A percentile compares a stretch with the other conserved stretches of the same genome.
phyloP scores from a whole-genome alignment of 495 filamentous ascomycete species.

The Usnea hakonensis region DNA sequence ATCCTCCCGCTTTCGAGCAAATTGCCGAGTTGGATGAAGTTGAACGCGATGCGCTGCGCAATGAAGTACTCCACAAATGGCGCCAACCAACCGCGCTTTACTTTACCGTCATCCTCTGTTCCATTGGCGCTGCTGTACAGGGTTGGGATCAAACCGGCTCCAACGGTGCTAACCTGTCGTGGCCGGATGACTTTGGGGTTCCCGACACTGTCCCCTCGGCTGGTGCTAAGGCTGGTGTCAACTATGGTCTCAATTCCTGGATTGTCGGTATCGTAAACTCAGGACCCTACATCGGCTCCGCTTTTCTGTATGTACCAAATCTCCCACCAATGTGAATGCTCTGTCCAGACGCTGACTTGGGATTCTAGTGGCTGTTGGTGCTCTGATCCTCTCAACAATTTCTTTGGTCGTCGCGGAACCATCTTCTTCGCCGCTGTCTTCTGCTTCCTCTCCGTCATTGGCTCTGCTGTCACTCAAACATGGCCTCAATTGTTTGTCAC shows the following conservation, averaged over 20 bases:
- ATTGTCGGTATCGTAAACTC: conserved; percentile 58
- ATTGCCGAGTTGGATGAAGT: conserved; percentile 49
- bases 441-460: conserved; percentile 51
- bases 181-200: conserved; percentile 53
- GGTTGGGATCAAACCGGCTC: conserved; percentile 71
- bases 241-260: conserved; percentile 44
- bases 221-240: conserved; percentile 20
- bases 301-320: conserved; percentile 26
- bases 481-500: conserved; percentile 53
- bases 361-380: conserved; percentile 47
- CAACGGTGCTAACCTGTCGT: conserved; percentile 62
- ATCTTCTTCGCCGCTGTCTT: conserved; percentile 57
- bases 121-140: conserved; percentile 63
- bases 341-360: neutral
- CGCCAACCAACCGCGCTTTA: conserved; percentile 56
- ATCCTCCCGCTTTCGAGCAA: conserved; percentile 46
- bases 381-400: conserved; percentile 50
- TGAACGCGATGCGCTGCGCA: conserved; percentile 45
- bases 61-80: conserved; percentile 58
- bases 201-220: conserved; percentile 24
- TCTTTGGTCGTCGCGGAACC: conserved; percentile 49
- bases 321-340: neutral
- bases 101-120: conserved; percentile 61
- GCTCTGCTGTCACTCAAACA: conserved; percentile 45
- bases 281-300: conserved; percentile 37